A percentile compares a stretch with the other conserved stretches of the same genome.
phyloP scores from a whole-genome alignment of 2,329 filamentous ascomycete species.

The Colletotrichum sp. region DNA sequence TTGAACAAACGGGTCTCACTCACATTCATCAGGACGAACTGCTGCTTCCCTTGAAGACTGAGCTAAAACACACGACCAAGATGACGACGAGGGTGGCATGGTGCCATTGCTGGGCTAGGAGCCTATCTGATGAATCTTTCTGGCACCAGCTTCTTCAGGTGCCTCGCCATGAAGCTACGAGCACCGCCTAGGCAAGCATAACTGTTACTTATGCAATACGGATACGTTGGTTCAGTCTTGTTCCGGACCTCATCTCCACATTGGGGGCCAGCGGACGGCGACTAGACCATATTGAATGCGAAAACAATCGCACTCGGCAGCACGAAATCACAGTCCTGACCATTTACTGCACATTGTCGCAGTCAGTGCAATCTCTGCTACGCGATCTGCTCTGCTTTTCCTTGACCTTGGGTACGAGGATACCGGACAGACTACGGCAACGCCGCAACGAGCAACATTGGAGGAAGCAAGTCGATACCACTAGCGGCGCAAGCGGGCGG shows the following conservation, averaged over 20 bases:
- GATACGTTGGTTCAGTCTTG: background rate
- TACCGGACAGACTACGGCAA: background rate
- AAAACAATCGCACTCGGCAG: background rate
- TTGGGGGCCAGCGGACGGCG: background rate
- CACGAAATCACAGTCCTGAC: background rate
- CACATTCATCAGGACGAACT: slow-evolving; percentile 3
- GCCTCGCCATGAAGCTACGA: background rate
- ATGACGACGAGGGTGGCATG: background rate
- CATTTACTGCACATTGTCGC: background rate
- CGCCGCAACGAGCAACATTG: background rate
- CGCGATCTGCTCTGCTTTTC: background rate
- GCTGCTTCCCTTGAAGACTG: background rate
- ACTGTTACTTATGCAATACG: background rate
- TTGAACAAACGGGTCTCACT: slow-evolving; percentile 16
- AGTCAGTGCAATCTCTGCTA: background rate
- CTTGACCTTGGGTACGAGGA: background rate
- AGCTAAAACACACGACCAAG: slow-evolving; percentile 6
- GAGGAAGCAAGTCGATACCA: slow-evolving; percentile 5
- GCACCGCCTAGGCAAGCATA: background rate
- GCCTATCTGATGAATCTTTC: background rate
- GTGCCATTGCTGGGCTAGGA: background rate
- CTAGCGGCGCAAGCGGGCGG: slow-evolving; percentile 13
- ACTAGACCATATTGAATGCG: background rate
- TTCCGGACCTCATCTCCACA: background rate
- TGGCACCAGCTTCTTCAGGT: background rate